phyloP scores from a whole-genome alignment of 306 rosid genomes.

The Castanea sativa region DNA sequence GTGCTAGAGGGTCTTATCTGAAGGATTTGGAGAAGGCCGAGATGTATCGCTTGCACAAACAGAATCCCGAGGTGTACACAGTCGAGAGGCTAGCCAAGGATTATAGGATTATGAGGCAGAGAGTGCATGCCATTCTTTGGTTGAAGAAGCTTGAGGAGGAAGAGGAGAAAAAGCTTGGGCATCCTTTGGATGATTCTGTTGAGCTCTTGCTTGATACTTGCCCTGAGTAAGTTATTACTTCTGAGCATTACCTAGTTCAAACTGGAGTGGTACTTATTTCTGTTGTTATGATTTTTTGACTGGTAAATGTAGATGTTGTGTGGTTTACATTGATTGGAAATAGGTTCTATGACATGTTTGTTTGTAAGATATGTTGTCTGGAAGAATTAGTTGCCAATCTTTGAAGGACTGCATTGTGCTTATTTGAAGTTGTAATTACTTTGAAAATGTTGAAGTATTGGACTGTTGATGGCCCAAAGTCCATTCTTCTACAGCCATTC shows the following conservation, averaged over 20 bases:
- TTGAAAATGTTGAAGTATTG: too few species aligned
- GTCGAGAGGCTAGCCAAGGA: slow-evolving; percentile 81
- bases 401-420: too few species aligned
- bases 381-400: too few species aligned
- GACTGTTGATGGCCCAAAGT: too few species aligned
- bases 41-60: slow-evolving; percentile 73
- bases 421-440: too few species aligned
- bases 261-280: not conserved
- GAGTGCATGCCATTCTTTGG: slow-evolving; percentile 96
- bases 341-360: not conserved
- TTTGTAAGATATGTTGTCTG: too few species aligned
- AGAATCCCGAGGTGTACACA: slow-evolving; percentile 70
- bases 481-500: too few species aligned
- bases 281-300: not conserved
- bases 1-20: slow-evolving; percentile 82
- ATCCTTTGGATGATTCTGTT: slow-evolving; percentile 79
- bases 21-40: slow-evolving; percentile 88
- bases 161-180: slow-evolving; percentile 80
- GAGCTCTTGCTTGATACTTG: slow-evolving; percentile 78
- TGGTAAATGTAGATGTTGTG: not conserved
- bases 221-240: slow-evolving; percentile 63
- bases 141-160: slow-evolving; percentile 84
- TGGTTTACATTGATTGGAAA: not conserved
- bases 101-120: slow-evolving; percentile 92
- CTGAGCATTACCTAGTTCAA: not conserved